Evolutionary conservation across 148 eudicot genomes (phyloP).

Genomic region (Amaranthus hypochondriacus): DNA sequence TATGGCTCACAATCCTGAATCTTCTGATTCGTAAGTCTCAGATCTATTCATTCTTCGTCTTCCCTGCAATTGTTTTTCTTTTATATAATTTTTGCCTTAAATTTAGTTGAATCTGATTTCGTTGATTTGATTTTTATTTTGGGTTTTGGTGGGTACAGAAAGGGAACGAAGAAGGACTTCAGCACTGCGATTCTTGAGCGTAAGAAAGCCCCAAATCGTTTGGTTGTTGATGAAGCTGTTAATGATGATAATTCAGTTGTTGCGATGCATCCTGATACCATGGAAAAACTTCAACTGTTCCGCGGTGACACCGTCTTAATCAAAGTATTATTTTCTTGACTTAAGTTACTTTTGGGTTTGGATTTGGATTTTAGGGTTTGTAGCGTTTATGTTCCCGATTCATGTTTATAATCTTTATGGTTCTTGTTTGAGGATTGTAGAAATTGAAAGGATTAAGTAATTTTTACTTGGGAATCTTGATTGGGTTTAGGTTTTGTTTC

Average conservation of each 20-base stretch:
- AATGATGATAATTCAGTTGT: constrained; percentile 87
- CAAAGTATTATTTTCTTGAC: constrained; percentile 39
- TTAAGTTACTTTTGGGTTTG: neutral
- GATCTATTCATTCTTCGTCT: neutral
- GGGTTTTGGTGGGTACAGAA: constrained; percentile 32
- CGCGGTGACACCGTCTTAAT: constrained; percentile 77
- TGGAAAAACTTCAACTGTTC: constrained; percentile 86
- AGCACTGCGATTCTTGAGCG: constrained; percentile 81
- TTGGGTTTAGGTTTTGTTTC: neutral
- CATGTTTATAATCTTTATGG: neutral
- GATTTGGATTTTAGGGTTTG: neutral
- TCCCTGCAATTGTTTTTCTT: constrained; percentile 13
- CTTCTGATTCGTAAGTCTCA: constrained; percentile 62
- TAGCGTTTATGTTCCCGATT: neutral
- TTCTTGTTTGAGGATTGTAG: neutral
- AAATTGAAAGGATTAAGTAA: neutral
- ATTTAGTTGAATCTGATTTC: neutral
- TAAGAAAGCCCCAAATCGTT: constrained; percentile 70
- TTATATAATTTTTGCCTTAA: neutral
- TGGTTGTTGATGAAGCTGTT: constrained; percentile 71
- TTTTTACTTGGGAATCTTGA: neutral
- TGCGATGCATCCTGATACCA: constrained; percentile 66
- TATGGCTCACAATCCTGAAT: constrained; percentile 64
- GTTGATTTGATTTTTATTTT: constrained; percentile 3
- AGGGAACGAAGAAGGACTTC: constrained; percentile 66